phyloP scores from a whole-genome alignment of 2,329 filamentous ascomycete species.

The Fusarium protoensiforme region DNA sequence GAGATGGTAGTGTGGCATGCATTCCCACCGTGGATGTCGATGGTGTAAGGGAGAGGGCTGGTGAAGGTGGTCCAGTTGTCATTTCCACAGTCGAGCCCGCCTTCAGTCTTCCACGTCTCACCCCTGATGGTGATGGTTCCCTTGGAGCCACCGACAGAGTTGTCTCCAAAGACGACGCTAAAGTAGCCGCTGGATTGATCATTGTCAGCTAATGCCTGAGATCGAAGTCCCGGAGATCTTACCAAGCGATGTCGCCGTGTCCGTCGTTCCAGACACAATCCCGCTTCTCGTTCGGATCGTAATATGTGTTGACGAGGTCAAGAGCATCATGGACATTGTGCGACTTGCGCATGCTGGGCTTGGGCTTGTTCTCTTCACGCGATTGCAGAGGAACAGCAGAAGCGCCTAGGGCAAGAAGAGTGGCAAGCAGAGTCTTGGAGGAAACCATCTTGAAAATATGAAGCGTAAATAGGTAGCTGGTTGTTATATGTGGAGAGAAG shows the following conservation, averaged over 20 bases:
- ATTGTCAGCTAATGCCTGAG: background rate
- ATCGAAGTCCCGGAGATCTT: background rate
- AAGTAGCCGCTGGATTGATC: background rate
- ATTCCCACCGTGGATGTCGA: background rate
- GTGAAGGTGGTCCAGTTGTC: slow-evolving; percentile 3
- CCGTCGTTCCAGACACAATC: slow-evolving; percentile 1
- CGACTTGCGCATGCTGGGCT: background rate
- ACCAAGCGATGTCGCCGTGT: background rate
- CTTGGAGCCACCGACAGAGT: background rate
- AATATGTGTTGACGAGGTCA: background rate
- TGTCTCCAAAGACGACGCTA: slow-evolving; percentile 1
- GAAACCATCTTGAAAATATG: background rate
- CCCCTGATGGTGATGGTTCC: background rate
- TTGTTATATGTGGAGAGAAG: too few relatives aligned
- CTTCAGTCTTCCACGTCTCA: background rate
- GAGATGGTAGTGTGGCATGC: background rate
- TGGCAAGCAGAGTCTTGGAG: background rate
- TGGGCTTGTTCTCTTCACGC: background rate
- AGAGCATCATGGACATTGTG: background rate
- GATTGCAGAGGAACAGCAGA: background rate
- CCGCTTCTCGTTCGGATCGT: background rate
- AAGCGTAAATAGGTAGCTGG: too few relatives aligned
- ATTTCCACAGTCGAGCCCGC: background rate
- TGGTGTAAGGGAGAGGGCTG: background rate
- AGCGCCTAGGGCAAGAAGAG: background rate